Base-by-base conservation (phyloP, 352 stramenopile species). In the Ophiocytium majus region DNA sequence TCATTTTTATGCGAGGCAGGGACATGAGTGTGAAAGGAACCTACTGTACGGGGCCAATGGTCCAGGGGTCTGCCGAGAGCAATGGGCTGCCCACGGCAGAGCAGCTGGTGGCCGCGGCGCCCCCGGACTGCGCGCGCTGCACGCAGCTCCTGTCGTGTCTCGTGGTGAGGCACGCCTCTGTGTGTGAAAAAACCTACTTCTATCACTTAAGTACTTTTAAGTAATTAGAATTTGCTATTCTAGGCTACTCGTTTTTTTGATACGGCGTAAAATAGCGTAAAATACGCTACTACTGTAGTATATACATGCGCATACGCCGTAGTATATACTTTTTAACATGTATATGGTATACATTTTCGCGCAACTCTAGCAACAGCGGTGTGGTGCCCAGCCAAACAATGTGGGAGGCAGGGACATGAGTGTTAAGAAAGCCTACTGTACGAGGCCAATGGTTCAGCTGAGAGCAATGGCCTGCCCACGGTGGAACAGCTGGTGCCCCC, bases 61-160 rank as follows among this genome's bases (percentile, higher is more conserved):
- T 85, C 9, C 64, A 82, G 17, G 32, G 10, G 0, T 63, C 57
- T 1, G 71, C 74, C 34, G 63, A 63, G 9, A 34, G 81, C 10
- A 31, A 81, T 19, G 63, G 63, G 1, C 79, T 87, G 1, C 83
- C 79, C 19, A 80, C 79, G 37, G 28, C 80, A 43, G 79, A 81
- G 31, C 66, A 63, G 37, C 78, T 87, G n/a, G 43, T 85, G 35
- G 79, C 66, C 9, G 23, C 85, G 9, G 76, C 75, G 10, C 82
- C 82, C 31, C 0, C 76, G 0, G 57, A 50, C 37, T 82, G 82
- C 82, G 75, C 75, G 63, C 37, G 19, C 28, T 74, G 74, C 0
- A 75, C 71, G 19, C 49, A 0, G 0, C 76, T 82, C 31, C 76
- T 75, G 71, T 50, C 34, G 33, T 86, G 57, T 28, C 57, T 71